Percentiles rank a stretch among this genome's conserved stretches.
Conservation (phyloP, 768 basidiomycete species). For the Daedaleopsis nitida region DNA sequence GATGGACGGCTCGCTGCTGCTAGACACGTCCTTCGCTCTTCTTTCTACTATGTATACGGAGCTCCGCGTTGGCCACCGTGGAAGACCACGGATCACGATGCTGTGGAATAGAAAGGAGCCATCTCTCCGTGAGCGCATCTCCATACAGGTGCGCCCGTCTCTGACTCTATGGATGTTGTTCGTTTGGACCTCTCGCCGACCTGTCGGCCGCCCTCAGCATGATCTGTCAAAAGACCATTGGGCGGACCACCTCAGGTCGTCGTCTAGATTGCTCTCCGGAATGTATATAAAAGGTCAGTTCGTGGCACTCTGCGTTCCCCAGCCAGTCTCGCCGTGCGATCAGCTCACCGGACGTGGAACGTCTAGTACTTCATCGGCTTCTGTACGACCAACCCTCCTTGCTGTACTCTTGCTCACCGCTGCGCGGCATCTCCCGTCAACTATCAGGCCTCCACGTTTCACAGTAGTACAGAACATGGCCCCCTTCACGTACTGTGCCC, state of each 20-base stretch:
- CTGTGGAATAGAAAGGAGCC: not conserved
- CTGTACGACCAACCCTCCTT: not conserved
- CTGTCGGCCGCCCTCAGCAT: too few species aligned
- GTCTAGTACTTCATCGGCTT: constrained; percentile 5
- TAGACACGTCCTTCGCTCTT: too few species aligned
- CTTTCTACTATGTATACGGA: too few species aligned
- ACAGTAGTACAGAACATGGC: not conserved
- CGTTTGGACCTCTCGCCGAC: too few species aligned
- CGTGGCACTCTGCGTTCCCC: not conserved
- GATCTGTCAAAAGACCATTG: too few species aligned
- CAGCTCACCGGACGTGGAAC: constrained; percentile 22
- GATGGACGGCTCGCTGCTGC: too few species aligned
- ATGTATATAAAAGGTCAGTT: not conserved
- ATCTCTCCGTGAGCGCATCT: not conserved
- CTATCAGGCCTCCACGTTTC: not conserved
- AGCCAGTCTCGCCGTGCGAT: constrained; percentile 17
- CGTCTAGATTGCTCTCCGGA: not conserved
- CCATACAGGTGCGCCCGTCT: not conserved
- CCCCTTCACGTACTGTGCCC: constrained; percentile 10
- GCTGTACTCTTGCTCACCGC: constrained; percentile 5
- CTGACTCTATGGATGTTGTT: too few species aligned
- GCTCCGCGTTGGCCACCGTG: too few species aligned
- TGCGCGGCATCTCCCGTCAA: constrained; percentile 11
- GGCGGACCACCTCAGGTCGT: too few species aligned
- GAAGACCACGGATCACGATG: not conserved